These are phyloP conservation scores for Polyporus arcularius DNA, from an alignment of 768 basidiomycete genomes.

Conservation along the genomic window DNA sequence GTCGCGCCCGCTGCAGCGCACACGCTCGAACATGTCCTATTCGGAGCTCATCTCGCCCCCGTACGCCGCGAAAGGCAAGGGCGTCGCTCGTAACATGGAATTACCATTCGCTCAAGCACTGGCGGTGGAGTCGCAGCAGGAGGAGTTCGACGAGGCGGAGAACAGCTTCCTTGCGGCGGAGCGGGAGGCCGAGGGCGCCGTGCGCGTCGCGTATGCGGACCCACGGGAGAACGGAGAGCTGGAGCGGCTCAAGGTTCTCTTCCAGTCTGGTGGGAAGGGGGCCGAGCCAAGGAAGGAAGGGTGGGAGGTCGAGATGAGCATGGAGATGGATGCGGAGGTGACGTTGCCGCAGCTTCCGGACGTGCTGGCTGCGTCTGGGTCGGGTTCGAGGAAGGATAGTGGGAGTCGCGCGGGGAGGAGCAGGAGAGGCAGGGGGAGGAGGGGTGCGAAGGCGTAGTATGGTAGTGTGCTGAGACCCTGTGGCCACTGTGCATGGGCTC, in stretches of 20 bases:
- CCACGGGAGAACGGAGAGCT: conserved; percentile 62
- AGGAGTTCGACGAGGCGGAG: conserved; percentile 23
- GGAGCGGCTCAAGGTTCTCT: conserved; percentile 48
- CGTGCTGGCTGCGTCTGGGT: not conserved
- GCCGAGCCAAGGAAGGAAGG: not conserved
- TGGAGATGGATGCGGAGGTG: conserved; percentile 7
- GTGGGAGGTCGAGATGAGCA: conserved; percentile 4
- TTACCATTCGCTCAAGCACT: not conserved
- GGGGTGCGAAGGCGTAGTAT: conserved; percentile 2
- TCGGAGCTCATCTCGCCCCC: not conserved
- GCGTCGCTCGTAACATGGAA: not conserved
- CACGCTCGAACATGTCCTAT: conserved; percentile 18
- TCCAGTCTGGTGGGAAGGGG: conserved; percentile 35
- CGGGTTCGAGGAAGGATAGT: not conserved
- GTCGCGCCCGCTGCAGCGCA: conserved; percentile 37
- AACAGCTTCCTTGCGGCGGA: conserved; percentile 20
- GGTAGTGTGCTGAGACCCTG: too few species aligned
- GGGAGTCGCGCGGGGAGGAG: conserved; percentile 6
- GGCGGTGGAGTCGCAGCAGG: not conserved
- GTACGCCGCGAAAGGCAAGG: not conserved
- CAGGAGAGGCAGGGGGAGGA: conserved; percentile 9
- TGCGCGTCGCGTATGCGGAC: conserved; percentile 69
- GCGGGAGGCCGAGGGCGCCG: conserved; percentile 40
- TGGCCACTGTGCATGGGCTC: too few species aligned
- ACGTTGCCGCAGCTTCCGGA: conserved; percentile 18